Conservation (phyloP, 805 yeast species). For the Trichomonascus vanleenenianus region DNA sequence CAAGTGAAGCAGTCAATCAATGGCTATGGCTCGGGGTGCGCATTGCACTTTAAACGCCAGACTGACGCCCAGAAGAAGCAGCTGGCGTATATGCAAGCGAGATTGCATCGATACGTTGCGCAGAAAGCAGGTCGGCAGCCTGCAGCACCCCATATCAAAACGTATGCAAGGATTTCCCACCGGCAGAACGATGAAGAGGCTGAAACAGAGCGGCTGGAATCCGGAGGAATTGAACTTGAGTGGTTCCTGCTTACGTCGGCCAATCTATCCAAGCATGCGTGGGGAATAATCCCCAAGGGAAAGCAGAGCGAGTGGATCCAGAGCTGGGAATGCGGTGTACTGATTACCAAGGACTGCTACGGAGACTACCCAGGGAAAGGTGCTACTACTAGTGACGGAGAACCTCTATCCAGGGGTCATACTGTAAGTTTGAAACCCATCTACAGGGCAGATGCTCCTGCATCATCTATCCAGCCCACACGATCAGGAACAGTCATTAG, state of each 20-base stretch:
- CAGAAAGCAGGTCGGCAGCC: slow-evolving; percentile 24
- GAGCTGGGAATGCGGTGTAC: slow-evolving; percentile 51
- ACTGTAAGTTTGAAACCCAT: slow-evolving; percentile 34
- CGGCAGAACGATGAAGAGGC: not conserved
- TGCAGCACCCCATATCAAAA: slow-evolving; percentile 60
- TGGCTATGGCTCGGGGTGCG: slow-evolving; percentile 43
- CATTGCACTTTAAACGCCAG: slow-evolving; percentile 39
- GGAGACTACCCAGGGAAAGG: slow-evolving; percentile 15
- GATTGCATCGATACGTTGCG: slow-evolving; percentile 41
- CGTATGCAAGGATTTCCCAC: slow-evolving; percentile 34
- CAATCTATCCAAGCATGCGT: slow-evolving; percentile 68
- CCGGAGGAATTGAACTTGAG: slow-evolving; percentile 33
- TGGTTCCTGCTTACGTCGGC: slow-evolving; percentile 75
- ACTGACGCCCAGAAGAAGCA: slow-evolving; percentile 29
- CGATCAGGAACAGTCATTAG: too few species aligned
- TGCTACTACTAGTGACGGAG: not conserved
- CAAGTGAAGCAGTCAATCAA: slow-evolving; percentile 35
- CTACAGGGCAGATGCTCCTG: slow-evolving; percentile 32
- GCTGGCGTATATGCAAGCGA: slow-evolving; percentile 35
- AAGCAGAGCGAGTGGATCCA: slow-evolving; percentile 24
- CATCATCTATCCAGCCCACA: not conserved
- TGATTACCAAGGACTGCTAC: slow-evolving; percentile 32
- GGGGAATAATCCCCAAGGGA: slow-evolving; percentile 48
- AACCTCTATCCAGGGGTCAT: too few species aligned
- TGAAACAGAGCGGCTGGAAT: not conserved